Base-by-base conservation (phyloP, 768 basidiomycete species). In the Trichaptum fuscoviolaceum region DNA sequence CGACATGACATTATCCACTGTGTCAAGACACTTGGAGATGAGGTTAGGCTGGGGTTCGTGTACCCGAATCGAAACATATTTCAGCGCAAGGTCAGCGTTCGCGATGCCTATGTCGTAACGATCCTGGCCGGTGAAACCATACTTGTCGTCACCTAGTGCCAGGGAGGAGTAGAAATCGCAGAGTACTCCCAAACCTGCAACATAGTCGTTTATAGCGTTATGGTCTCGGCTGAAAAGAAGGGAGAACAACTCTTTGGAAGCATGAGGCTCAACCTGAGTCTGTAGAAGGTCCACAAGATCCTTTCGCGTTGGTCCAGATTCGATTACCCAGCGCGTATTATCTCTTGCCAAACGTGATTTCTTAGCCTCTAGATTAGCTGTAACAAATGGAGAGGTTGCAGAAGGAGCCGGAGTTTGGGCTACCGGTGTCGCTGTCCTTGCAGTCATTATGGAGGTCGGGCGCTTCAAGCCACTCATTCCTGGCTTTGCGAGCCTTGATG, bases 161-260 rank as follows among this genome's bases (percentile, higher is more conserved):
- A 86, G 83, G 62, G 79, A 79, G 63, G 84, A 75, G 76, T 88
- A 95, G 73, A 93, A 90, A 1, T 96, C 93, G 64, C 87, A 84
- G 24, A 99, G 81, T 62, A 79, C 82, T 7, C 84, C 80, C 64
- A 99, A 77, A 7, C 92, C 96, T n/a, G 81, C 80, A 64, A 96
- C 83, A 72, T 92, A 89, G 74, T 99, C 97, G 71, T 94, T 96
- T 69, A 98, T 90, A 7, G 95, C 93, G 70, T 91, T 93, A 75
- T 98, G 97, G 71, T 97, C 97, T 67, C 91, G 92, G 73, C 96
- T 98, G 80, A 98, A 99, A 30, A 99, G 81, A 30, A 86, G 86
- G 5, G 85, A 77, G 15, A 91, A 75, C 1, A 99, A 77, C 1
- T 95, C 91, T 68, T 89, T 87, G 2, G 91, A 90, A 7, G 85